These are phyloP conservation scores for Viola pubescens DNA, from an alignment of 441 rosid species.

Conservation along the genomic window DNA sequence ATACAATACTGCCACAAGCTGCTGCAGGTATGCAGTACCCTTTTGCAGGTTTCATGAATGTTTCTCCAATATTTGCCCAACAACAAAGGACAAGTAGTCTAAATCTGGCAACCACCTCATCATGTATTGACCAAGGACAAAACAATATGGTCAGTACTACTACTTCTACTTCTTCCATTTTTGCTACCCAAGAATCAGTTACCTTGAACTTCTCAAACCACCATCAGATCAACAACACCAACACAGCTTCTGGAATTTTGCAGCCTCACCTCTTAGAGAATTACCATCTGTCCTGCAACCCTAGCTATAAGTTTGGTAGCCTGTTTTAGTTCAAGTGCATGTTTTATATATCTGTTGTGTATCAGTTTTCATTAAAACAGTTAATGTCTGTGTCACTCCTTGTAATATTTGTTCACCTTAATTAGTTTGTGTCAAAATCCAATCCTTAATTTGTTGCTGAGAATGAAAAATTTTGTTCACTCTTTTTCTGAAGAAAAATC, in stretches of 20 bases:
- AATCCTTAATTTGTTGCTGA: neutral
- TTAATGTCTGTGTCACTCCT: neutral
- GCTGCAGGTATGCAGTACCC: slow-evolving; percentile 19
- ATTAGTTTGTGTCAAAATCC: neutral
- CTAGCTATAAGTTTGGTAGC: slow-evolving; percentile 17
- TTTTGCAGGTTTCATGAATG: slow-evolving; percentile 16
- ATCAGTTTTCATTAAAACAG: too few species aligned
- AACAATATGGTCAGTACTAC: slow-evolving; percentile 9
- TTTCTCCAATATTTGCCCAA: slow-evolving; percentile 17
- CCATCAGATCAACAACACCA: slow-evolving; percentile 18
- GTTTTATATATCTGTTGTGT: too few species aligned
- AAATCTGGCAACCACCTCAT: neutral
- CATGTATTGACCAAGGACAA: slow-evolving; percentile 21
- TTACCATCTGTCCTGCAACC: slow-evolving; percentile 18
- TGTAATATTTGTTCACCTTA: neutral
- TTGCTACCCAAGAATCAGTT: slow-evolving; percentile 10
- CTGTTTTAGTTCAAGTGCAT: slow-evolving; percentile 9
- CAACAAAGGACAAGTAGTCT: slow-evolving; percentile 15
- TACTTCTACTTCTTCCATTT: neutral
- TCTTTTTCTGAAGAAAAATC: neutral
- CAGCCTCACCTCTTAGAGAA: slow-evolving; percentile 13
- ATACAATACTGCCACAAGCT: too few species aligned
- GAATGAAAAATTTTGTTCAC: neutral
- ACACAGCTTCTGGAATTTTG: neutral
- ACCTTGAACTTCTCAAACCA: slow-evolving; percentile 21